phyloP scores from a whole-genome alignment of 495 filamentous ascomycete genomes.

The Gamarada debralockiae region DNA sequence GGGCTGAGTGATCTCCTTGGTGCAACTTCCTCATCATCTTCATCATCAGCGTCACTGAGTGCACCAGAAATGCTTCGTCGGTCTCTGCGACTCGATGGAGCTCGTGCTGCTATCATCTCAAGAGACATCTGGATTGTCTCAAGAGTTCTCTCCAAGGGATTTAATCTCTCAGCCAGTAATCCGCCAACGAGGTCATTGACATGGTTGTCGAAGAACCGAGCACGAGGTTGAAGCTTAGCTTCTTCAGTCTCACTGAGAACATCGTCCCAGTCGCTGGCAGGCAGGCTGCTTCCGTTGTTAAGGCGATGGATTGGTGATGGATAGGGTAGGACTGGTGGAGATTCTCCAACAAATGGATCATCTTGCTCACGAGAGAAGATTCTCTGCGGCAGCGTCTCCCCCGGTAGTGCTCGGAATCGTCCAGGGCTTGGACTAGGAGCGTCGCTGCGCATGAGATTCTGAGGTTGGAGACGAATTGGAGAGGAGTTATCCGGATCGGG shows the following conservation, averaged over 20 bases:
- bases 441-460: constrained; percentile 57
- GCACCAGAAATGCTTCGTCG: constrained; percentile 59
- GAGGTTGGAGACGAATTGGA: constrained; percentile 51
- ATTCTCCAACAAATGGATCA: constrained; percentile 23
- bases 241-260: constrained; percentile 79
- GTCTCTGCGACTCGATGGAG: constrained; percentile 41
- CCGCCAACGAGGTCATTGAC: constrained; percentile 80
- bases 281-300: constrained; percentile 58
- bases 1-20: constrained; percentile 62
- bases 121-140: constrained; percentile 68
- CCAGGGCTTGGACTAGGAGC: constrained; percentile 73
- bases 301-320: constrained; percentile 62
- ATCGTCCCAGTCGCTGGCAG: constrained; percentile 88
- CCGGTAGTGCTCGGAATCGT: constrained; percentile 41
- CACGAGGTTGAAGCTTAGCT: constrained; percentile 67
- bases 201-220: constrained; percentile 80
- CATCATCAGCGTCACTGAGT: constrained; percentile 79
- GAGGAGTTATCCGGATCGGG: constrained; percentile 39
- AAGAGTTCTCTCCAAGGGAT: constrained; percentile 75
- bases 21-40: constrained; percentile 68
- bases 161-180: constrained; percentile 69
- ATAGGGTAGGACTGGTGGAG: constrained; percentile 21
- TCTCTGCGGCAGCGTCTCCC: constrained; percentile 24
- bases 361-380: constrained; percentile 32
- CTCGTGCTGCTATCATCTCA: constrained; percentile 36